A percentile compares a stretch with the other conserved stretches of the same genome.
These are phyloP conservation scores for Colletotrichum falcatum DNA, from an alignment of 2,329 filamentous ascomycete species.

Conservation along the genomic window DNA sequence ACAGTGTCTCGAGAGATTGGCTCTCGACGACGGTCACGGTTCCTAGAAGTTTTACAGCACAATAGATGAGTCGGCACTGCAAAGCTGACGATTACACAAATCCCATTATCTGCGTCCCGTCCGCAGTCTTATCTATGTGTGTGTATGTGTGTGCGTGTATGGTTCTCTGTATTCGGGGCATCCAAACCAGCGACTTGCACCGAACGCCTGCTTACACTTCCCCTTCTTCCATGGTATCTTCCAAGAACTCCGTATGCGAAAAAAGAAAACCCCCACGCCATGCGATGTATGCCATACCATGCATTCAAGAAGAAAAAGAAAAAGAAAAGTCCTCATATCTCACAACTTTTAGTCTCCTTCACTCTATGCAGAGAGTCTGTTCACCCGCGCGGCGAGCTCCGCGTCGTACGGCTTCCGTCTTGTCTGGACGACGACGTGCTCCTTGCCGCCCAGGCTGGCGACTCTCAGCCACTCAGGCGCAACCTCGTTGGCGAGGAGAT, in stretches of 20 bases:
- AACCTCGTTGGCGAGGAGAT: constrained; percentile 65
- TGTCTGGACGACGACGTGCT: constrained; percentile 68
- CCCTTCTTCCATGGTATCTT: constrained; percentile 28
- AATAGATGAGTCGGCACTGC: constrained; percentile 42
- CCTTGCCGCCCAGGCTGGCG: constrained; percentile 63
- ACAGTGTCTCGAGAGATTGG: constrained; percentile 20
- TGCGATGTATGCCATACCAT: constrained; percentile 21
- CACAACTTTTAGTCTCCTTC: constrained; percentile 1
- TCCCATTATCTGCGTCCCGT: constrained; percentile 13
- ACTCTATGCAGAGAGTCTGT: constrained; percentile 25
- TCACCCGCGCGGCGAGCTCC: constrained; percentile 36
- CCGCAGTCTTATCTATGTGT: background rate
- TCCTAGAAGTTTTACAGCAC: constrained; percentile 40
- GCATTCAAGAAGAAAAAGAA: background rate
- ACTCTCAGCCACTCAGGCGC: constrained; percentile 68
- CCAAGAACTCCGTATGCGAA: constrained; percentile 35
- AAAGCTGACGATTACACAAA: constrained; percentile 35
- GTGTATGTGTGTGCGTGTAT: constrained; percentile 7
- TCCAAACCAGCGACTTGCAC: background rate
- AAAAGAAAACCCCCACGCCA: constrained; percentile 17
- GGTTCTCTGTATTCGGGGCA: background rate
- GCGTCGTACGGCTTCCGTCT: constrained; percentile 52
- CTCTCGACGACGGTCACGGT: constrained; percentile 40
- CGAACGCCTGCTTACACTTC: background rate
- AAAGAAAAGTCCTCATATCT: background rate